Base-by-base conservation (phyloP, 768 basidiomycete genomes). In the Tulasnella sp. region DNA sequence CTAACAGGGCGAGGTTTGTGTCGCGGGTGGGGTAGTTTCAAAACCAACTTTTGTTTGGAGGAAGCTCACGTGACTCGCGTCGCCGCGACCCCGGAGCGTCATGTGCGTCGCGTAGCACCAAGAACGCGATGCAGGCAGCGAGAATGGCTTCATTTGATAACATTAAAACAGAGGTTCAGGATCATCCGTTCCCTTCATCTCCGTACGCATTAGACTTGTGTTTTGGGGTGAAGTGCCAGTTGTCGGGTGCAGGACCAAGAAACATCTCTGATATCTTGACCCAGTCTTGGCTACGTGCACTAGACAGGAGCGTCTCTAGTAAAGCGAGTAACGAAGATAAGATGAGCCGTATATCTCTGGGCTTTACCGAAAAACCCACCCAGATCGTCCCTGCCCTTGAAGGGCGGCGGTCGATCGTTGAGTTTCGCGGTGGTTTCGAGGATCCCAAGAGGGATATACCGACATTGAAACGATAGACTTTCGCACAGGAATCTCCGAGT, bases 261-360 rank as follows among this genome's bases (percentile, higher is more conserved):
- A 96, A 96, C 86, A 94, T 92, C 70, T 93, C 89, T 1, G 86
- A 86, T 43, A 99, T 82, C 71, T 82, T 87, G 39, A 93, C 85
- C 92, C 92, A 94, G 65, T 93, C 88, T 36, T 75, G 72, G 65
- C 85, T 83, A 65, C 87, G 77, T 2, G 76, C 74, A 63, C 87
- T 90, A 3, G 88, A 81, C 4, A 94, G 73, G 5, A 94, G 72
- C 0, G 87, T 89, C 75, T 93, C 89, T 91, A 64, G 21, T 45
- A 23, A 15, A 23, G 39, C 17, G 31, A 1, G n/a, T 6, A n/a
- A 7, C 31, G 17, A 6, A 25, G 21, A 40, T 19, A 12, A 25
- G 21, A 1, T 6, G 12, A 15, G 25, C 14, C 8, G 21, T 14
- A 29, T 3, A 34, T 6, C 37, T 14, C 7, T 42, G 8, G 6